Evolutionary conservation across 495 filamentous ascomycete genomes (phyloP).

Genomic region (Neurospora hispaniola): DNA sequence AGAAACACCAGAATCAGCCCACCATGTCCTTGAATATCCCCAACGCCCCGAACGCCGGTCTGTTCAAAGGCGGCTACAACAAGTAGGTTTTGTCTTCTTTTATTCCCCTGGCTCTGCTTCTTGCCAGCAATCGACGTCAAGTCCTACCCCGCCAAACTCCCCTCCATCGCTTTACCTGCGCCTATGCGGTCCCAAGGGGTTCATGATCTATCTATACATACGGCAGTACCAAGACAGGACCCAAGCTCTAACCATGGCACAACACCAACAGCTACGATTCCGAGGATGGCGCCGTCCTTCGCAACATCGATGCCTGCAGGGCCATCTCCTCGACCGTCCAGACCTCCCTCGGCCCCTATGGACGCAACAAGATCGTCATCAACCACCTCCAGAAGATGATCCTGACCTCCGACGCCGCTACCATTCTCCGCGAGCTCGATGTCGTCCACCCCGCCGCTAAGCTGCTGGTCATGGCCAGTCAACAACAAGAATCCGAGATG

Average conservation of each 20-base stretch:
- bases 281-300: conserved; percentile 96
- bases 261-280: conserved; percentile 66
- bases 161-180: conserved; percentile 1
- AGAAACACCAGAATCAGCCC: conserved; percentile 2
- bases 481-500: conserved; percentile 98
- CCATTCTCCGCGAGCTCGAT: conserved; percentile 93
- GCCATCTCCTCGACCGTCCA: conserved; percentile 92
- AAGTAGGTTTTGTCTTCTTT: conserved; percentile 50
- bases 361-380: conserved; percentile 99
- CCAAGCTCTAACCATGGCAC: conserved; percentile 13
- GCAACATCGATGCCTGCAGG: conserved; percentile 97
- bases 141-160: conserved; percentile 7
- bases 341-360: conserved; percentile 93
- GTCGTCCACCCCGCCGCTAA: conserved; percentile 98
- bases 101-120: not conserved
- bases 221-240: conserved; percentile 11
- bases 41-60: conserved; percentile 76
- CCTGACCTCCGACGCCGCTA: conserved; percentile 93
- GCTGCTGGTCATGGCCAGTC: conserved; percentile 96
- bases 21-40: conserved; percentile 94
- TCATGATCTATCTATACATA: not conserved
- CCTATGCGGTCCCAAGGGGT: not conserved
- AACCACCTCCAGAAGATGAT: conserved; percentile 99
- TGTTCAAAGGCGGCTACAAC: conserved; percentile 96
- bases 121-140: not conserved